Evolutionary conservation across 192 early-diverging fungal genomes (phyloP).

Genomic region (Geosiphon pyriformis): DNA sequence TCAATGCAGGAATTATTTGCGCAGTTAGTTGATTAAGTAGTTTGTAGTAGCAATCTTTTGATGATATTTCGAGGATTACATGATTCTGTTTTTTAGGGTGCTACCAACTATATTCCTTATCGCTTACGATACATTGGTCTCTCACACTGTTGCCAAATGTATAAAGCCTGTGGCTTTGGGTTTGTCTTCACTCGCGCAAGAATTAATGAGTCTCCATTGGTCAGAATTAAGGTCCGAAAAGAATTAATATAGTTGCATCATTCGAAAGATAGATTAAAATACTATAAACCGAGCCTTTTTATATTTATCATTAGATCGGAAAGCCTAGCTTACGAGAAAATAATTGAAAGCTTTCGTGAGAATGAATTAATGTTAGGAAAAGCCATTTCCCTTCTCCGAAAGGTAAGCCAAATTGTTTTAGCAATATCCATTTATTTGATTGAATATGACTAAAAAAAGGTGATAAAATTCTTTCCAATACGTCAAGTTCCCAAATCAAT

Average conservation of each 20-base stretch:
- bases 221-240: slow-evolving; percentile 33
- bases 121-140: slow-evolving; percentile 64
- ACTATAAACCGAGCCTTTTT: background rate
- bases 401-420: slow-evolving; percentile 45
- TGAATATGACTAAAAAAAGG: too few relatives aligned
- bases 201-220: slow-evolving; percentile 43
- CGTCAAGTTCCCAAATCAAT: slow-evolving; percentile 54
- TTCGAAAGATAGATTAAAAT: background rate
- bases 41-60: too few relatives aligned
- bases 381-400: slow-evolving; percentile 49
- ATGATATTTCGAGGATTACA: too few relatives aligned
- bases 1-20: slow-evolving; percentile 50
- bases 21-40: slow-evolving; percentile 39
- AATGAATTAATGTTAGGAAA: slow-evolving; percentile 45
- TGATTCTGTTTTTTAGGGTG: too few relatives aligned
- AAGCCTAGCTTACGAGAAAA: slow-evolving; percentile 31
- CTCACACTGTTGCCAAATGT: slow-evolving; percentile 47
- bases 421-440: too few relatives aligned
- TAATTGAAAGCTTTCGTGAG: slow-evolving; percentile 34
- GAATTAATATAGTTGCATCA: background rate
- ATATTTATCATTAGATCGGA: slow-evolving; percentile 17
- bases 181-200: slow-evolving; percentile 30
- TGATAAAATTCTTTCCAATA: too few relatives aligned
- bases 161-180: slow-evolving; percentile 40
- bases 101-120: slow-evolving; percentile 71